Conservation (phyloP, 495 filamentous ascomycete species). For the Baudoinia panamericana region DNA sequence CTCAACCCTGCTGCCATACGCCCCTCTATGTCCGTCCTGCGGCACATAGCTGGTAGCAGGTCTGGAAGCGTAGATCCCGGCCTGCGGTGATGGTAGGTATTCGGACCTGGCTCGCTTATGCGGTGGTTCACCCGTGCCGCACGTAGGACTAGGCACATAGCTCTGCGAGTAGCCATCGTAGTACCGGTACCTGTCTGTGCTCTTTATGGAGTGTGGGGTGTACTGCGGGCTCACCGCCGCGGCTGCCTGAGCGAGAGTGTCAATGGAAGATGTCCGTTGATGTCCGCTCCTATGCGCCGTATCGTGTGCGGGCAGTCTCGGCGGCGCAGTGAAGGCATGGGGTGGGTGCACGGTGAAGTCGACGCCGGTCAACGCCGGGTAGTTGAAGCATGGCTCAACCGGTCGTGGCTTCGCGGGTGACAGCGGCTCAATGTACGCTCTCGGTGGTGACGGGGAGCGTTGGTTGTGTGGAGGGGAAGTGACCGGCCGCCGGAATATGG, state of each 20-base stretch:
- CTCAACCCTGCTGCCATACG: conserved; percentile 22
- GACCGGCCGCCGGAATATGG: conserved; percentile 10
- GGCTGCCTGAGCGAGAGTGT: conserved; percentile 26
- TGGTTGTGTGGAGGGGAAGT: conserved; percentile 7
- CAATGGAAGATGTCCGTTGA: conserved; percentile 23
- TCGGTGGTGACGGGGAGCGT: conserved; percentile 27
- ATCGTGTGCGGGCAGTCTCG: not conserved
- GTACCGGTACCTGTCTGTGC: conserved; percentile 9
- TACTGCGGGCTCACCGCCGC: conserved; percentile 23
- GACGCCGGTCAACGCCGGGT: conserved; percentile 11
- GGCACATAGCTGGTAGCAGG: conserved; percentile 34
- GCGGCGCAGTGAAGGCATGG: not conserved
- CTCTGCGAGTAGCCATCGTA: conserved; percentile 4
- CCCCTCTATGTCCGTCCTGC: conserved; percentile 23
- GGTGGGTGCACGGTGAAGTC: conserved; percentile 1
- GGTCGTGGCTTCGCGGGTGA: conserved; percentile 20
- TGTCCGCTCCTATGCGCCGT: conserved; percentile 8
- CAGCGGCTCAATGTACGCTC: conserved; percentile 25
- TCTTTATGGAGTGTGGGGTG: conserved; percentile 1
- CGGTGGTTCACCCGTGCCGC: conserved; percentile 35
- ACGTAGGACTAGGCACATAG: conserved; percentile 8
- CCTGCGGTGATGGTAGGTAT: conserved; percentile 38
- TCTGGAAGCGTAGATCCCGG: conserved; percentile 27
- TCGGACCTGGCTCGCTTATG: conserved; percentile 51
- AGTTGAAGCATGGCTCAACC: conserved; percentile 19